phyloP scores from a whole-genome alignment of 805 yeast species.

The Starmerella stellata region DNA sequence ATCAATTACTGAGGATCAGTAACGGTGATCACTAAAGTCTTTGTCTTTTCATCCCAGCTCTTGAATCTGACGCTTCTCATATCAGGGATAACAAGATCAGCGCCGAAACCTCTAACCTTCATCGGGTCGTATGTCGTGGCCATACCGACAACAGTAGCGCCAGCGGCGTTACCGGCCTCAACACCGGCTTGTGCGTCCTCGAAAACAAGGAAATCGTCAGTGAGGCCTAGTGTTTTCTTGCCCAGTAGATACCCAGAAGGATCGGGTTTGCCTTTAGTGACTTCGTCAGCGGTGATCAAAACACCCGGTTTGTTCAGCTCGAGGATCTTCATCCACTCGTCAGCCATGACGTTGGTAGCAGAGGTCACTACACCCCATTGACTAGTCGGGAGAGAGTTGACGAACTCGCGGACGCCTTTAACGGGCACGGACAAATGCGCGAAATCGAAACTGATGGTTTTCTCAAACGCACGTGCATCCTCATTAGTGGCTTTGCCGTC shows the following conservation, averaged over 20 bases:
- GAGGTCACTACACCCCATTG: conserved; percentile 72
- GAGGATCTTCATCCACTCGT: conserved; percentile 56
- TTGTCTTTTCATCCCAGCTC: conserved; percentile 29
- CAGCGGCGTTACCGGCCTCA: conserved; percentile 62
- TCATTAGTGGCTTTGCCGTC: conserved; percentile 51
- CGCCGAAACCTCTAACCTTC: conserved; percentile 52
- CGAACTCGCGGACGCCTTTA: conserved; percentile 49
- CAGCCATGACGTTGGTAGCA: conserved; percentile 57
- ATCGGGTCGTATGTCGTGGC: conserved; percentile 58
- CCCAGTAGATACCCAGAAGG: conserved; percentile 51
- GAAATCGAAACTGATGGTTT: conserved; percentile 46
- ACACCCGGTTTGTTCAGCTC: conserved; percentile 43
- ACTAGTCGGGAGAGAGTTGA: conserved; percentile 24
- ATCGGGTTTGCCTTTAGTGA: conserved; percentile 59
- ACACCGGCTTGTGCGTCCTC: conserved; percentile 83
- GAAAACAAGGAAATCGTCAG: conserved; percentile 33
- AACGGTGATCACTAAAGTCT: conserved; percentile 3
- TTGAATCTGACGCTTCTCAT: conserved; percentile 41
- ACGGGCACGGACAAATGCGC: conserved; percentile 56
- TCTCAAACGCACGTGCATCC: conserved; percentile 48
- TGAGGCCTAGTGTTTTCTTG: conserved; percentile 22
- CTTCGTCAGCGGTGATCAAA: conserved; percentile 65
- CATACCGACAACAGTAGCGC: conserved; percentile 63
- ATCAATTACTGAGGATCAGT: background rate
- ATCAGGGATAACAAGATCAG: conserved; percentile 61